These are phyloP conservation scores for Colletotrichum liriopes DNA, from an alignment of 2,329 filamentous ascomycete species.

Conservation along the genomic window DNA sequence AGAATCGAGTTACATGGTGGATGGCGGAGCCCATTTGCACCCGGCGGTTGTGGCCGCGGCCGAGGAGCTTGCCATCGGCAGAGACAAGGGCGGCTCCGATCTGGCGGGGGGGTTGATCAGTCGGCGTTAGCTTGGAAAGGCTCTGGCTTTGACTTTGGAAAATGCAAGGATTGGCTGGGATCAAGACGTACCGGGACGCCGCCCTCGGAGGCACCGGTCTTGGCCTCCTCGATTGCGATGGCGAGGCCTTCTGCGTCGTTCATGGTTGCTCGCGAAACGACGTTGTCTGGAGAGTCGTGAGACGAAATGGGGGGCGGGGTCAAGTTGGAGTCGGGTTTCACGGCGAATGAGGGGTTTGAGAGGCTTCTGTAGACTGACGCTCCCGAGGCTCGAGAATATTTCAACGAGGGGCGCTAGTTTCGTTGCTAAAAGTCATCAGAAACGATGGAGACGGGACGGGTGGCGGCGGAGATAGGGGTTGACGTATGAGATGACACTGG, in stretches of 20 bases:
- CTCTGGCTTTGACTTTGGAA: background rate
- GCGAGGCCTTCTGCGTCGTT: slow-evolving; percentile 39
- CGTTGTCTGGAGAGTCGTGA: background rate
- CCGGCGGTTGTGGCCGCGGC: slow-evolving; percentile 82
- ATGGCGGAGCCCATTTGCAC: slow-evolving; percentile 81
- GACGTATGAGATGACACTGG: slow-evolving; percentile 18
- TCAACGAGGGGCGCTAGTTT: slow-evolving; percentile 3
- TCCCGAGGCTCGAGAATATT: background rate
- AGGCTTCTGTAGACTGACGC: background rate
- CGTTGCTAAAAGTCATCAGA: slow-evolving; percentile 6
- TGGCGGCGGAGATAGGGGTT: slow-evolving; percentile 25
- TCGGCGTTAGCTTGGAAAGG: background rate
- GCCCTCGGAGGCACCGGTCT: slow-evolving; percentile 34
- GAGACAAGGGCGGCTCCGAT: slow-evolving; percentile 75
- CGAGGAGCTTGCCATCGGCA: slow-evolving; percentile 78
- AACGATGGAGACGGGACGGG: slow-evolving; percentile 13
- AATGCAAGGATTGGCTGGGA: background rate
- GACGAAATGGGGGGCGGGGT: slow-evolving; percentile 6
- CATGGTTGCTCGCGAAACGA: slow-evolving; percentile 13
- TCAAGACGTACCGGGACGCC: slow-evolving; percentile 33
- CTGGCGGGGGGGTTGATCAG: slow-evolving; percentile 6
- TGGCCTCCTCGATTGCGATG: slow-evolving; percentile 42
- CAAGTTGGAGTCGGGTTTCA: background rate
- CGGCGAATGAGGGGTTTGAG: background rate
- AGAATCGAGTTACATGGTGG: slow-evolving; percentile 71